phyloP scores from a whole-genome alignment of 306 rosid species.

The Vigna reflexopilosa region DNA sequence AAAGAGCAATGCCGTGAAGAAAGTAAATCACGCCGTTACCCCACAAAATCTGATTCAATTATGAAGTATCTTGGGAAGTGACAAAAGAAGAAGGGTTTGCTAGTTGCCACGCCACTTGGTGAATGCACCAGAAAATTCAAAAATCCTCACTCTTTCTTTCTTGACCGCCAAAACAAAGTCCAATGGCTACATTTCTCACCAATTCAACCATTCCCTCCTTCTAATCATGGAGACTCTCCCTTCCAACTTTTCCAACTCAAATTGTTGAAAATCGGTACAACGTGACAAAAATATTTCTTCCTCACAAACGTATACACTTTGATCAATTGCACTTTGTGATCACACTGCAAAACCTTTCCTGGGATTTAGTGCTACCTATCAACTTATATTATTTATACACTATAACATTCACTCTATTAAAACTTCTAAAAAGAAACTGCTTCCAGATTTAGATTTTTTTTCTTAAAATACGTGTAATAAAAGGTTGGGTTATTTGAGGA shows the following conservation, averaged over 20 bases:
- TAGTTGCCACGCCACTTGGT: constrained; percentile 1
- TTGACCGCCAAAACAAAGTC: background rate
- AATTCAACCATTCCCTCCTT: constrained; percentile 38
- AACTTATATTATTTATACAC: background rate
- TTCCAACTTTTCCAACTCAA: constrained; percentile 40
- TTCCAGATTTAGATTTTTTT: too few species aligned
- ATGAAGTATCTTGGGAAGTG: constrained; percentile 40
- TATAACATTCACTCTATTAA: too few species aligned
- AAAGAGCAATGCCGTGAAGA: constrained; percentile 46
- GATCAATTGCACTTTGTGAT: background rate
- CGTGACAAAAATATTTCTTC: constrained; percentile 6
- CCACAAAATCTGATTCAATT: constrained; percentile 45
- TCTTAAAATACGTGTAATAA: too few species aligned
- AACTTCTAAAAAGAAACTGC: too few species aligned
- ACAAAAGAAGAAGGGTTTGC: constrained; percentile 46
- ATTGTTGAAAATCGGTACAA: constrained; percentile 22
- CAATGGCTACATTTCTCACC: background rate
- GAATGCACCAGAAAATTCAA: constrained; percentile 9
- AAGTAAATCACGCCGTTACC: constrained; percentile 37
- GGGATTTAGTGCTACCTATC: background rate
- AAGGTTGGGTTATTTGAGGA: too few species aligned
- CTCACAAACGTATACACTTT: constrained; percentile 1
- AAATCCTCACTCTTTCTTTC: background rate
- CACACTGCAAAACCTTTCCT: background rate
- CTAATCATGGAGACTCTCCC: constrained; percentile 2